Conservation (phyloP, 495 filamentous ascomycete genomes). For the Platismatia glauca region DNA sequence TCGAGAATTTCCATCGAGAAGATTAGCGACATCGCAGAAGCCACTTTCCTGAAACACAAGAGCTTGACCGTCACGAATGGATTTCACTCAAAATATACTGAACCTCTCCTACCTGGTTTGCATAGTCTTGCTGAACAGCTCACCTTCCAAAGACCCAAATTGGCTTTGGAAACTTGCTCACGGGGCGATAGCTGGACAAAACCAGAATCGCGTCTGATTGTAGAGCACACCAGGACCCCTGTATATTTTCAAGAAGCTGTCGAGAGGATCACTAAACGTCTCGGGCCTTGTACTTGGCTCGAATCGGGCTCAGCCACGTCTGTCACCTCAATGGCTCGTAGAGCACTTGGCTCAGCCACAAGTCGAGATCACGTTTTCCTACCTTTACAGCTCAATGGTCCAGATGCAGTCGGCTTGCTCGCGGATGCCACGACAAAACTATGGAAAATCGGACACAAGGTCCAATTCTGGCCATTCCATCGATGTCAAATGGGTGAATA, state of each 20-base stretch:
- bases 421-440: slow-evolving; percentile 36
- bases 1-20: not conserved
- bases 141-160: slow-evolving; percentile 23
- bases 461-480: slow-evolving; percentile 43
- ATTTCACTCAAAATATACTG: slow-evolving; percentile 41
- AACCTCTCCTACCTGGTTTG: slow-evolving; percentile 30
- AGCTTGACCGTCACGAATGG: slow-evolving; percentile 39
- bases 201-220: slow-evolving; percentile 14
- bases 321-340: slow-evolving; percentile 37
- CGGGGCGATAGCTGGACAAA: slow-evolving; percentile 2
- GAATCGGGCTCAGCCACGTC: slow-evolving; percentile 39
- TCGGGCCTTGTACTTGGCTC: slow-evolving; percentile 27
- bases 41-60: slow-evolving; percentile 14
- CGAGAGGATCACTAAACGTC: slow-evolving; percentile 22
- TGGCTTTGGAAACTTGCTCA: slow-evolving; percentile 27
- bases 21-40: slow-evolving; percentile 11
- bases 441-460: slow-evolving; percentile 38
- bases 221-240: slow-evolving; percentile 31
- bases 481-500: slow-evolving; percentile 31
- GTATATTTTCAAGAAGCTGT: slow-evolving; percentile 38
- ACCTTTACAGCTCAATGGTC: slow-evolving; percentile 33
- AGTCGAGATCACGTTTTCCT: too few species aligned
- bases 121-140: slow-evolving; percentile 24
- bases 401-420: slow-evolving; percentile 28
- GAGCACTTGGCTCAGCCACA: too few species aligned